Percentiles rank a stretch among this genome's conserved stretches.
Conservation (phyloP, 1,284 basidiomycete species). For the Tranzscheliella williamsii region DNA sequence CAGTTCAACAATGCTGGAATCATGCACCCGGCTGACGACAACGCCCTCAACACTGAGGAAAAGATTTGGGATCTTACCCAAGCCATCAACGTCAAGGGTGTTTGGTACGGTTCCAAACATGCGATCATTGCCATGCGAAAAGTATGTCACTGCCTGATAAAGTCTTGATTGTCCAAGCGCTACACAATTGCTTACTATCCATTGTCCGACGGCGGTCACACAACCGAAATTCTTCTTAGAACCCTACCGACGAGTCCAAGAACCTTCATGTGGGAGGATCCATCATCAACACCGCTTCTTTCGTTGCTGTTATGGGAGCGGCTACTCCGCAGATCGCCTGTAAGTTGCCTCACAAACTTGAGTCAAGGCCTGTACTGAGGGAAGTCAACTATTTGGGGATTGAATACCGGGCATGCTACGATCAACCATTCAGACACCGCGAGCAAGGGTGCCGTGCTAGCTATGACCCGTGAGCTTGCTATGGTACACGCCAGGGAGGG, state of each 20-base stretch:
- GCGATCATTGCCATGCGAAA: constrained; percentile 92
- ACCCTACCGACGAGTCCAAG: constrained; percentile 74
- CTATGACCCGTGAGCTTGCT: constrained; percentile 96
- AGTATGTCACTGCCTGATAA: constrained; percentile 1
- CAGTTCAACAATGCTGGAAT: constrained; percentile 68
- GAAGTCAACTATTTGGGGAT: too few species aligned
- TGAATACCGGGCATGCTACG: too few species aligned
- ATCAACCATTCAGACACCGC: constrained; percentile 59
- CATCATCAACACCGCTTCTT: constrained; percentile 96
- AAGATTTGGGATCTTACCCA: constrained; percentile 77
- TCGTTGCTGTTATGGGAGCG: constrained; percentile 88
- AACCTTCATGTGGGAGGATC: constrained; percentile 82
- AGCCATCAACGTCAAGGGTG: constrained; percentile 93
- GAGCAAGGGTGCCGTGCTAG: constrained; percentile 83
- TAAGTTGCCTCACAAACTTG: not conserved
- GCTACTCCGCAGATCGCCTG: constrained; percentile 92
- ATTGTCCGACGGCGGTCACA: too few species aligned
- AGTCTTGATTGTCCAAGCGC: not conserved
- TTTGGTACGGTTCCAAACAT: constrained; percentile 96
- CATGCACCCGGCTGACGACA: constrained; percentile 92
- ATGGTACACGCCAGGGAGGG: constrained; percentile 97
- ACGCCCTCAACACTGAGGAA: constrained; percentile 92
- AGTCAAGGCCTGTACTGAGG: too few species aligned
- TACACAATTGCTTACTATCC: too few species aligned
- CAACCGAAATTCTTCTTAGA: not conserved